Conservation (phyloP, 2,329 filamentous ascomycete genomes). For the Penicillium sp. region DNA sequence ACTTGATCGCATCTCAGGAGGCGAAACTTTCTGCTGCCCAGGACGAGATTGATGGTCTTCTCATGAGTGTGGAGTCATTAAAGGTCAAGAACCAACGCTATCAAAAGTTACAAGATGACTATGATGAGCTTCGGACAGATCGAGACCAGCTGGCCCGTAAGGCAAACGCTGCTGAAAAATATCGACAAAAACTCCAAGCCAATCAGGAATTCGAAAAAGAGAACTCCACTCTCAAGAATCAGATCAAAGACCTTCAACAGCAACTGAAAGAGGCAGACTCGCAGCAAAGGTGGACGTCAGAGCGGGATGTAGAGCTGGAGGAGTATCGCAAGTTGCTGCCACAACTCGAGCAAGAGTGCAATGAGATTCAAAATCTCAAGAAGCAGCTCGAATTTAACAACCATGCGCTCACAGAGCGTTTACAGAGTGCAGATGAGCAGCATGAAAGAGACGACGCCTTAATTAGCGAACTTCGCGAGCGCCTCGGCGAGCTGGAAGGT, state of each 20-base stretch:
- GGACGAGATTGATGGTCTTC: conserved; percentile 49
- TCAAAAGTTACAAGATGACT: conserved; percentile 54
- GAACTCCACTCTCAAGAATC: conserved; percentile 50
- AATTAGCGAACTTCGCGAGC: conserved; percentile 47
- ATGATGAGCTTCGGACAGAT: conserved; percentile 54
- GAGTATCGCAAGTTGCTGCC: conserved; percentile 52
- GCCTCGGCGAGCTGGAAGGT: conserved; percentile 48
- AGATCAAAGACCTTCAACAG: conserved; percentile 52
- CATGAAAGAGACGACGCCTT: conserved; percentile 46
- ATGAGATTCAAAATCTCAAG: conserved; percentile 53
- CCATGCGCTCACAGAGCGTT: conserved; percentile 49
- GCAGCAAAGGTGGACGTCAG: conserved; percentile 44
- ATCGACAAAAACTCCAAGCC: conserved; percentile 54
- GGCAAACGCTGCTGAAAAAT: conserved; percentile 55
- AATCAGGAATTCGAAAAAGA: conserved; percentile 55
- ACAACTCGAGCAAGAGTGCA: conserved; percentile 53
- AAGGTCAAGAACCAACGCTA: conserved; percentile 51
- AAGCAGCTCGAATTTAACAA: conserved; percentile 55
- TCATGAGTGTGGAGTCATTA: conserved; percentile 50
- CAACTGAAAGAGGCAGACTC: conserved; percentile 52
- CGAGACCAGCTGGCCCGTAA: conserved; percentile 51
- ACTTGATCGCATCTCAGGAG: conserved; percentile 73
- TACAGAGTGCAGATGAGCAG: conserved; percentile 49
- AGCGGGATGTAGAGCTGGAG: conserved; percentile 47
- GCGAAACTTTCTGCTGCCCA: conserved; percentile 62